Base-by-base conservation (phyloP, 1,284 basidiomycete genomes). In the Ceratobasidium sp. region DNA sequence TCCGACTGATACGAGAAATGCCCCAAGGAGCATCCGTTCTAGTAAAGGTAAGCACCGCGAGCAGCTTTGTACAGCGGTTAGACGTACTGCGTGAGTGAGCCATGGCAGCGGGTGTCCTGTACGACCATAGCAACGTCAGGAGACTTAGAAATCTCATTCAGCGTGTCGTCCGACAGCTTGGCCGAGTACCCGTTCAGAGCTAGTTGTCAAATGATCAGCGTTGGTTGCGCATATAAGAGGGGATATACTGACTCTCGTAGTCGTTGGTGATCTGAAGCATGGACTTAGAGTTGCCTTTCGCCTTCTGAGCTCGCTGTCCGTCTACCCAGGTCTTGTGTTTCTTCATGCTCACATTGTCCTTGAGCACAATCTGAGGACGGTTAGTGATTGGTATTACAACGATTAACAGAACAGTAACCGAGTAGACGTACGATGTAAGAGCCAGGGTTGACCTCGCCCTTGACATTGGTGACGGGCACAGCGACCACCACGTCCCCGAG, bases 41-140 rank as follows among this genome's bases (percentile, higher is more conserved):
- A 20, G 53, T n/a, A 53, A 20, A 75, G 23, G 56, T 53, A 15
- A 28, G 42, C 26, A 33, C n/a, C n/a, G 33, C n/a, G 2, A 39
- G 18, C 12, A 33, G n/a, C 1, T 51, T 6, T 18, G n/a, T 4
- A 33, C 1, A 18, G 40, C 10, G 13, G 40, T 20, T 39, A 33
- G 20, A 33, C 60, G 15, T 53, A 75, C 71, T 75, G 71, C 5
- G 15, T 53, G 10, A 75, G 49, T n/a, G 15, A 1, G 15, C 71
- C 71, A 2, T 12, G 12, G 42, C 46, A 49, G 15, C 58, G 71
- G 7, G 12, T 9, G 44, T 80, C 77, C 33, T 72, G 67, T 26
- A 78, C 79, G 23, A 80, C 77, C 79, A 77, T 78, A 26, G 67
- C 79, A 3, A 78, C 79, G 23, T 78, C 69, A 26, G 46, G 51